Conservation (phyloP, 805 yeast genomes). For the Saccharomycopsis javanensis region DNA sequence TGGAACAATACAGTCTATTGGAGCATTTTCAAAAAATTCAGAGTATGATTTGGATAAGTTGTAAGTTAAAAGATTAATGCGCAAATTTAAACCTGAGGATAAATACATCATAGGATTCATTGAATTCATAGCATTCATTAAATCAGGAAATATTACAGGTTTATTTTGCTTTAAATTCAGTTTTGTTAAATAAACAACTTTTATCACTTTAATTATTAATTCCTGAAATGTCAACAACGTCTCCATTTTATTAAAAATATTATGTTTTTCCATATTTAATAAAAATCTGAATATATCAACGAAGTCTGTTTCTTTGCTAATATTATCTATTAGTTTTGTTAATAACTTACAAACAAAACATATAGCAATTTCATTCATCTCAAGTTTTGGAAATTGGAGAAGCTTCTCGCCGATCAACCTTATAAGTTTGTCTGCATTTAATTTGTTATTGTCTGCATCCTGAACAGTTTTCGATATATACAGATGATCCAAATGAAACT, state of each 20-base stretch:
- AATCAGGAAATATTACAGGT: not conserved
- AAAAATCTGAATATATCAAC: conserved; percentile 8
- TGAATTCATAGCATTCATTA: not conserved
- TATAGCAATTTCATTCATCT: conserved; percentile 4
- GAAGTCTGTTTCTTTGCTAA: conserved; percentile 3
- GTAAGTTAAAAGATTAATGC: conserved; percentile 2
- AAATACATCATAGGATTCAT: not conserved
- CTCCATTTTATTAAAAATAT: not conserved
- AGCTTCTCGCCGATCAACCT: conserved; percentile 14
- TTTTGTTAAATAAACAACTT: not conserved
- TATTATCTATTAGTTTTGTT: not conserved
- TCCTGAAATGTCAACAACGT: not conserved
- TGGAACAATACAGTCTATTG: conserved; percentile 10
- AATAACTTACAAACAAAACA: conserved; percentile 1
- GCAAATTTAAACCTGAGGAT: not conserved
- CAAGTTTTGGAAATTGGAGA: not conserved
- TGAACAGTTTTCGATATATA: not conserved
- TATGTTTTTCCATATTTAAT: not conserved
- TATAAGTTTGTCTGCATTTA: not conserved
- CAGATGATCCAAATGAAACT: not conserved
- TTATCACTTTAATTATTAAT: not conserved
- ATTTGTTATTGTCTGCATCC: not conserved
- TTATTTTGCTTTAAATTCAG: not conserved
- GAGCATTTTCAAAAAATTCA: not conserved
- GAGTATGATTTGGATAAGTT: conserved; percentile 6